Evolutionary conservation across 2,329 filamentous ascomycete genomes (phyloP), one percentile per base, ranked within the genome.

Genomic region (Bimuria novae-zelandiae): DNA sequence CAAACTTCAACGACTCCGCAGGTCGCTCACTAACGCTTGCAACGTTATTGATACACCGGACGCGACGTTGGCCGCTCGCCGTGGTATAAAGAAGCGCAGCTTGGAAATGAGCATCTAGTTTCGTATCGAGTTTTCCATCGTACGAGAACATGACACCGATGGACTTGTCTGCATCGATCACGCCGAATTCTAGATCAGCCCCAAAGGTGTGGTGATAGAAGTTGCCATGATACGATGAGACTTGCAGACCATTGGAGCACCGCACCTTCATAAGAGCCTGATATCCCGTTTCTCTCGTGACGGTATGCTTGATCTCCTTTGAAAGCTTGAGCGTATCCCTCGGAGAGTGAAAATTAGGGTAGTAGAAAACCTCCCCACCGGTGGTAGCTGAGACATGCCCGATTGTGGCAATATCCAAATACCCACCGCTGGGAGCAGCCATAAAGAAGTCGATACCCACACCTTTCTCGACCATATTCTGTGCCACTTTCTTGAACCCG

Each of bases 221-320:
- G 76, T 96, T 96, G 62, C 94, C 94, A 67, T 96, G 91, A 69
- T 99, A 99, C n/a, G 86, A 85, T 14, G 90, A 86, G 14, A 99
- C 89, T 71, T 99, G 94, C 47, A 99, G 80, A 16, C 94, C 94
- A 65, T 96, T 99, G 16, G 92, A 97, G 77, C 94, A 99, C 57
- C 94, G 89, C 52, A 99, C 93, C 80, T 99, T 99, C 90, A 99
- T 95, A 63, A 99, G 79, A 17, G 92, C 92, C 75, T 97, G 93
- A 78, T 90, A 97, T 19, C 94, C 94, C 41, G 93, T 96, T 73
- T 97, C 92, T 57, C 94, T 84, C 2, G 87, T 92, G 25, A 97
- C 85, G 0, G 90, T 86, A 68, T 97, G 93, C 61, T 87, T 85
- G 59, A 99, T 86, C 76, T 99, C 94, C 42, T 88, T 84, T 2